These are phyloP conservation scores for Mycena kentingensis DNA, from an alignment of 768 basidiomycete genomes.

Conservation along the genomic window DNA sequence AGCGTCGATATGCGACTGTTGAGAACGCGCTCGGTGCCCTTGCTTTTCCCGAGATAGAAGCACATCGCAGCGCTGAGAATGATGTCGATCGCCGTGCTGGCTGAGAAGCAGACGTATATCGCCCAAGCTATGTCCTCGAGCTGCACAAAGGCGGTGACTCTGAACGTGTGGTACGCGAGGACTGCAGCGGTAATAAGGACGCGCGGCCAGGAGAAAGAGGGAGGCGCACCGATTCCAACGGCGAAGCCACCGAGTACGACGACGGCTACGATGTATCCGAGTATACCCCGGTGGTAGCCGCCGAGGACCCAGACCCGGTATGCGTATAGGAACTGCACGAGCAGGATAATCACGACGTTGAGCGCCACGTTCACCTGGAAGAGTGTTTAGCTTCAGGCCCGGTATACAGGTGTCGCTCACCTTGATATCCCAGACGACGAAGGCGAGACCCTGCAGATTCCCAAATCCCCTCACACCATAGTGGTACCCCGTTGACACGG, in stretches of 20 bases:
- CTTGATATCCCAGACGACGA: slow-evolving; percentile 32
- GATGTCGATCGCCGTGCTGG: slow-evolving; percentile 47
- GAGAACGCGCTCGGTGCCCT: slow-evolving; percentile 25
- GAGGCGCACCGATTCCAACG: slow-evolving; percentile 41
- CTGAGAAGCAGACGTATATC: slow-evolving; percentile 42
- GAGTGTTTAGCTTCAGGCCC: too few relatives aligned
- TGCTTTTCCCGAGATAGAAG: slow-evolving; percentile 36
- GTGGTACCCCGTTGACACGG: slow-evolving; percentile 37
- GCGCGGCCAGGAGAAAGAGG: too few relatives aligned
- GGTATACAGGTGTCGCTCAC: too few relatives aligned
- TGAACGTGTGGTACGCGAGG: slow-evolving; percentile 34
- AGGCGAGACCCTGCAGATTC: slow-evolving; percentile 24
- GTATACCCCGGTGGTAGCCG: slow-evolving; percentile 38
- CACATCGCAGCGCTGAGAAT: slow-evolving; percentile 39
- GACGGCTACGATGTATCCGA: slow-evolving; percentile 36
- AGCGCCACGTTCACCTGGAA: not conserved
- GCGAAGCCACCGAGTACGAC: too few relatives aligned
- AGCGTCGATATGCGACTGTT: slow-evolving; percentile 36
- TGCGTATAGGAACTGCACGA: slow-evolving; percentile 50
- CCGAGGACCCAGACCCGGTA: slow-evolving; percentile 47
- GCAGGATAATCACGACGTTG: slow-evolving; percentile 43
- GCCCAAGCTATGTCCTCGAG: slow-evolving; percentile 51
- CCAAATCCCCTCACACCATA: slow-evolving; percentile 42
- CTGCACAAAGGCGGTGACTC: slow-evolving; percentile 31
- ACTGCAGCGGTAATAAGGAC: too few relatives aligned